A percentile compares a stretch with the other conserved stretches of the same genome.
These are phyloP conservation scores for Phlyctochytrium planicorne DNA, from an alignment of 192 early-diverging fungal genomes.

Conservation along the genomic window DNA sequence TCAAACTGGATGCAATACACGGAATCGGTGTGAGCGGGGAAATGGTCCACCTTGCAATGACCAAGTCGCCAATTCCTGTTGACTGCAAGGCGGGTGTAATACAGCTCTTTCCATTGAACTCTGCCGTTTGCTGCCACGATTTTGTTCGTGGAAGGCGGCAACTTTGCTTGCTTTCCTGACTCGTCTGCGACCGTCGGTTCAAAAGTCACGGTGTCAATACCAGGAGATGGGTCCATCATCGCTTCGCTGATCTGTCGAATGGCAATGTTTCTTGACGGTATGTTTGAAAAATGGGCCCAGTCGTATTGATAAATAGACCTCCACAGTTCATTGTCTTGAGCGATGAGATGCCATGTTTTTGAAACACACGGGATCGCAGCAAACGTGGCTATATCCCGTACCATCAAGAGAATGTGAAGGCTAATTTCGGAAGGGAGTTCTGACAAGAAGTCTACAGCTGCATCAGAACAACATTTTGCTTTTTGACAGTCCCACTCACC, in stretches of 20 bases:
- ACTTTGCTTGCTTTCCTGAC: conserved; percentile 3
- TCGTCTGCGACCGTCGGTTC: background rate
- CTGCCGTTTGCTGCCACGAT: background rate
- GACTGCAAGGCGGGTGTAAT: conserved; percentile 33
- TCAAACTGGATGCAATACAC: conserved; percentile 63
- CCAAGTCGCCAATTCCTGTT: conserved; percentile 48
- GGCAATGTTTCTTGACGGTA: too few relatives aligned
- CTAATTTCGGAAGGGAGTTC: conserved; percentile 44
- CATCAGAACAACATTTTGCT: background rate
- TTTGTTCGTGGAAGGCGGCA: background rate
- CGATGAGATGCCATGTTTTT: conserved; percentile 33
- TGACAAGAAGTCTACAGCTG: conserved; percentile 33
- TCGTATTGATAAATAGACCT: conserved; percentile 24
- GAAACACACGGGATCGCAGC: conserved; percentile 28
- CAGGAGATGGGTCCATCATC: background rate
- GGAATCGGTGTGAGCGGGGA: conserved; percentile 51
- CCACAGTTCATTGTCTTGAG: conserved; percentile 46
- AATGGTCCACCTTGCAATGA: conserved; percentile 16
- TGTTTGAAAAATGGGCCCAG: conserved; percentile 28
- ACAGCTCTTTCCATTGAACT: conserved; percentile 37
- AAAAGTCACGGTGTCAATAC: background rate
- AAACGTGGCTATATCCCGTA: conserved; percentile 15
- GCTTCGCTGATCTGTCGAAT: background rate
- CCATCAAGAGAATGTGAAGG: conserved; percentile 37
- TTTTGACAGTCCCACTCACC: conserved; percentile 9